Percentiles rank a stretch among this genome's conserved stretches.
These are phyloP conservation scores for Knufia fluminis DNA, from an alignment of 2,329 filamentous ascomycete species.

Conservation along the genomic window DNA sequence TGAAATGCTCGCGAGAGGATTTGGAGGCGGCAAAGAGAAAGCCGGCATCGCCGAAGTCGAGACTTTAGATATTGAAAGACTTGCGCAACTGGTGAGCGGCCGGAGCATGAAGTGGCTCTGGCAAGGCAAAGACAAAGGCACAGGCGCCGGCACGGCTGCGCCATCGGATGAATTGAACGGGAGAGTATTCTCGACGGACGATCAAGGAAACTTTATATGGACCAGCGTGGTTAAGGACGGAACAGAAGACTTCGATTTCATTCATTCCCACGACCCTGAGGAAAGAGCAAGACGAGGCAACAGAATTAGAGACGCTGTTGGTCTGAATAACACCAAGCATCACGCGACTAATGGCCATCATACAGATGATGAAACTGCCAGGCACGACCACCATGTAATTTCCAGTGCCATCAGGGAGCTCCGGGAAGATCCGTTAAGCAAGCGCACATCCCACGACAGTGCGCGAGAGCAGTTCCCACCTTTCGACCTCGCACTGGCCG, in stretches of 20 bases:
- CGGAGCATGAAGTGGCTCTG: constrained; percentile 89
- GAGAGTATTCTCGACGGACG: constrained; percentile 37
- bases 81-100: constrained; percentile 67
- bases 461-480: not conserved
- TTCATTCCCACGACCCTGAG: not conserved
- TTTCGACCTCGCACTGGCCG: constrained; percentile 1
- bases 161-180: constrained; percentile 24
- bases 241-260: not conserved
- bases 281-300: constrained; percentile 2
- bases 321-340: not conserved
- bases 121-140: constrained; percentile 77
- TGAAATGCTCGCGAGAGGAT: constrained; percentile 80
- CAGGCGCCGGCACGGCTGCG: constrained; percentile 25
- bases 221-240: constrained; percentile 30
- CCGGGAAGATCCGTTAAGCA: not conserved
- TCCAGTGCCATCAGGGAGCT: not conserved
- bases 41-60: constrained; percentile 87
- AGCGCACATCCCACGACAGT: not conserved
- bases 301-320: constrained; percentile 15
- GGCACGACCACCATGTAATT: not conserved
- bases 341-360: not conserved
- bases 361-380: not conserved
- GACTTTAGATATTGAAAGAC: constrained; percentile 78
- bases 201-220: constrained; percentile 39
- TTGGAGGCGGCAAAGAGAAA: constrained; percentile 78